These are phyloP conservation scores for Elsinoe perseae DNA, from an alignment of 2,329 filamentous ascomycete genomes.

Conservation along the genomic window DNA sequence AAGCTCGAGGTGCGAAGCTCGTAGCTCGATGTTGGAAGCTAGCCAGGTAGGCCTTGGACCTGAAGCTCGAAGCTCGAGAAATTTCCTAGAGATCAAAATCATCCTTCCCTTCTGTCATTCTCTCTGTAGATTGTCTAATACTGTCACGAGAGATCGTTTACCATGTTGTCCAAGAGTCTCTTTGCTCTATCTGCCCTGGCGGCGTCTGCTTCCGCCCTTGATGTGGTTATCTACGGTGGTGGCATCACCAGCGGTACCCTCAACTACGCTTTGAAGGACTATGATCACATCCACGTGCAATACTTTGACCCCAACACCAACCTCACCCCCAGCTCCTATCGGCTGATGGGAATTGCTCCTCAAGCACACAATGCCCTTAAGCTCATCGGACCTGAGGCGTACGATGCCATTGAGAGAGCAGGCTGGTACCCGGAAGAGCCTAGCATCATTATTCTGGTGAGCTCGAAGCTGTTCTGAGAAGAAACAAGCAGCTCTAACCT, in stretches of 20 bases:
- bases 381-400: constrained; percentile 14
- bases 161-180: constrained; percentile 13
- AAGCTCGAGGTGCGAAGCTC: background rate
- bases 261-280: constrained; percentile 15
- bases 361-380: constrained; percentile 16
- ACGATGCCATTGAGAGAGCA: constrained; percentile 14
- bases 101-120: constrained; percentile 2
- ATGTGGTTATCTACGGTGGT: constrained; percentile 16
- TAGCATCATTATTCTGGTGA: constrained; percentile 15
- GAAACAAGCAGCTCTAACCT: background rate
- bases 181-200: constrained; percentile 9
- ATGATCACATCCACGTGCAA: constrained; percentile 17
- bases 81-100: background rate
- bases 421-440: constrained; percentile 17
- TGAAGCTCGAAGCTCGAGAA: constrained; percentile 3
- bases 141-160: background rate
- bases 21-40: background rate
- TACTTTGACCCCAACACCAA: constrained; percentile 15
- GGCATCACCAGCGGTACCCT: constrained; percentile 17
- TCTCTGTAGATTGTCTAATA: background rate
- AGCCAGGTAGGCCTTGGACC: background rate
- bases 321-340: constrained; percentile 15
- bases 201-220: constrained; percentile 7
- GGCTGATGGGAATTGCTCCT: constrained; percentile 14
- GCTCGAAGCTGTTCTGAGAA: background rate